Conservation (phyloP, 106 monocot species). For the Iris macrosiphon region DNA sequence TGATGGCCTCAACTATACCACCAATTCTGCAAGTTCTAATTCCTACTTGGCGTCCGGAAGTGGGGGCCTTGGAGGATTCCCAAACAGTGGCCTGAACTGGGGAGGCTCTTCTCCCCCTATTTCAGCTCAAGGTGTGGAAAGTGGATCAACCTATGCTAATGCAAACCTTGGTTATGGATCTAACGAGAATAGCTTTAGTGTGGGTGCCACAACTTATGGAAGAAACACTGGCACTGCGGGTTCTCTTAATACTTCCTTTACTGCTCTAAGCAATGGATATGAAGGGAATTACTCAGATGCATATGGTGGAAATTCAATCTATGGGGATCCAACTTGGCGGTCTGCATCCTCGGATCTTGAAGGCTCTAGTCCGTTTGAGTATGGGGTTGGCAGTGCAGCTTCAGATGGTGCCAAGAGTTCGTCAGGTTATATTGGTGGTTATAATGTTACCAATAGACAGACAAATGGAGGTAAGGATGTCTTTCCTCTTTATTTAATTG, state of each 20-base stretch:
- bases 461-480: conserved; percentile 60
- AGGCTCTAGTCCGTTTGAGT: conserved; percentile 35
- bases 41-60: conserved; percentile 33
- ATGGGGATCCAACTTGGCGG: conserved; percentile 72
- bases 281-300: conserved; percentile 52
- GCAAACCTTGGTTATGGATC: conserved; percentile 23
- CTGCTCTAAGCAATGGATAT: conserved; percentile 34
- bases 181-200: conserved; percentile 30
- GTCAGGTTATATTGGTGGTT: conserved; percentile 46
- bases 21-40: conserved; percentile 28
- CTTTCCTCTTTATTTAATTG: too few species aligned
- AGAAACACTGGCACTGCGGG: conserved; percentile 28
- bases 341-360: conserved; percentile 57
- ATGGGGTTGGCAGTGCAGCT: conserved; percentile 34
- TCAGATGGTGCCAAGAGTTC: conserved; percentile 36
- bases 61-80: conserved; percentile 28
- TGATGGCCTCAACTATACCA: conserved; percentile 31
- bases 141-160: conserved; percentile 15
- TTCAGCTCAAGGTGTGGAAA: conserved; percentile 23
- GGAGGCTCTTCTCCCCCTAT: conserved; percentile 27
- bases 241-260: conserved; percentile 20
- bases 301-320: conserved; percentile 58
- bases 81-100: conserved; percentile 32
- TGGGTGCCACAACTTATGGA: conserved; percentile 31
- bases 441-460: conserved; percentile 51